Evolutionary conservation across 179 eudicot genomes (phyloP), one percentile per base, ranked within the genome.

Genomic region (Nepenthes alata): DNA sequence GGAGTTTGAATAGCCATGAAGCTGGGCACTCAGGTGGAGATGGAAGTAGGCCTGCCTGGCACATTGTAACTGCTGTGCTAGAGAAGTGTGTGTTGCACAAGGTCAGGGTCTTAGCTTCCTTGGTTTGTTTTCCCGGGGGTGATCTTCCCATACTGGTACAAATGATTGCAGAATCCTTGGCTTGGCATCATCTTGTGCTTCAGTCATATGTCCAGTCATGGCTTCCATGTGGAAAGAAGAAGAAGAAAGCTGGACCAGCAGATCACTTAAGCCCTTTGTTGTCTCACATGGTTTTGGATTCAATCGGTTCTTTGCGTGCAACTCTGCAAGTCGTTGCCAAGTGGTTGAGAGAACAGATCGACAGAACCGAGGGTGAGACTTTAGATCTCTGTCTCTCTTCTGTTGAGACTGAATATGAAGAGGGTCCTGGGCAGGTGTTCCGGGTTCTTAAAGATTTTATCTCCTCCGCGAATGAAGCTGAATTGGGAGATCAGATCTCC

Each of bases 151-250:
- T 68, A 53, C 59, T 86, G 65, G 83, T 86, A 64, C 95, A 86
- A 71, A 72, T 93, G 73, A 78, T 93, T n/a, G 72, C 93, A 25
- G 98, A 93, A 75, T 81, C 96, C 14, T 70, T 85, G 59, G 78
- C 96, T 52, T 93, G 98, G 98, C 95, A 89, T 71, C 37, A 65
- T 66, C 81, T 89, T 25, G 56, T 89, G 47, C 72, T 93, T 57
- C 93, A 85, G 58, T 83, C 90, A 56, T 85, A 79, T 58, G 78
- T 76, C 55, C 88, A 82, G 5, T 75, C 93, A 14, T 76, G 79
- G 55, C 73, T 72, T 65, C 96, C 95, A 62, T 71, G 87, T 61
- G 96, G 96, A 64, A 93, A 89, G 77, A 93, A 85, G 80, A 93
- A 93, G 75, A 93, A 91, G 85, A 91, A 89, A 75, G 79, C 82